Evolutionary conservation across 164 flowering plant genomes (phyloP).

Genomic region (Macadamia tetraphylla): DNA sequence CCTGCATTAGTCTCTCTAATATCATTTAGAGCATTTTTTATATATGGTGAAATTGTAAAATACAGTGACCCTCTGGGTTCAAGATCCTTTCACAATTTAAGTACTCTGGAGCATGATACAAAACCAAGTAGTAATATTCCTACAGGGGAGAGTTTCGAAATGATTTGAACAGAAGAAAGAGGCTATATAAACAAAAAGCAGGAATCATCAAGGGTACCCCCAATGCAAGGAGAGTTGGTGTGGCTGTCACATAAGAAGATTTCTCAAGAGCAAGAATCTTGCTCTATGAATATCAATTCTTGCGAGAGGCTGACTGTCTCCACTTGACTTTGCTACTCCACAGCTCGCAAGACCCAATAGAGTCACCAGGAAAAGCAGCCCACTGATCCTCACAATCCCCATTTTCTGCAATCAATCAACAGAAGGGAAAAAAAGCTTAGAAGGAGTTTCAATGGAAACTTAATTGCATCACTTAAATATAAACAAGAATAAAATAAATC

Average conservation of each 20-base stretch:
- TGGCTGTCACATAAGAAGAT: conserved; percentile 55
- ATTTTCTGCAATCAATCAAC: conserved; percentile 15
- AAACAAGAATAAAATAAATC: too few species aligned
- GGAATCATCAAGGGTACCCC: conserved; percentile 22
- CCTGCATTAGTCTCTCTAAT: conserved; percentile 1
- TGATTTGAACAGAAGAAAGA: background rate
- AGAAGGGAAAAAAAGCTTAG: background rate
- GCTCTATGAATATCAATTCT: conserved; percentile 53
- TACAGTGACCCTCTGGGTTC: too few species aligned
- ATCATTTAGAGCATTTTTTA: too few species aligned
- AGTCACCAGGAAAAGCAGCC: conserved; percentile 19
- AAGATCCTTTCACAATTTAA: too few species aligned
- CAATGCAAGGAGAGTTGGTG: conserved; percentile 67
- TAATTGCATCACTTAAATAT: too few species aligned
- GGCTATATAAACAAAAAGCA: background rate
- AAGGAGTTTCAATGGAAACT: background rate
- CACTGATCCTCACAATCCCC: conserved; percentile 19
- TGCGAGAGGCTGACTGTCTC: conserved; percentile 55
- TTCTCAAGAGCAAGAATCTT: conserved; percentile 30
- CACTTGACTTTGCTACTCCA: conserved; percentile 30
- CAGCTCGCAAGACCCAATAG: conserved; percentile 25
- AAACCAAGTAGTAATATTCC: too few species aligned
- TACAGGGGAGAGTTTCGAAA: too few species aligned
- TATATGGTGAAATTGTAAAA: too few species aligned
- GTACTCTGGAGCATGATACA: too few species aligned